Conservation (phyloP, 495 filamentous ascomycete genomes). For the Diplogelasinospora grovesii region DNA sequence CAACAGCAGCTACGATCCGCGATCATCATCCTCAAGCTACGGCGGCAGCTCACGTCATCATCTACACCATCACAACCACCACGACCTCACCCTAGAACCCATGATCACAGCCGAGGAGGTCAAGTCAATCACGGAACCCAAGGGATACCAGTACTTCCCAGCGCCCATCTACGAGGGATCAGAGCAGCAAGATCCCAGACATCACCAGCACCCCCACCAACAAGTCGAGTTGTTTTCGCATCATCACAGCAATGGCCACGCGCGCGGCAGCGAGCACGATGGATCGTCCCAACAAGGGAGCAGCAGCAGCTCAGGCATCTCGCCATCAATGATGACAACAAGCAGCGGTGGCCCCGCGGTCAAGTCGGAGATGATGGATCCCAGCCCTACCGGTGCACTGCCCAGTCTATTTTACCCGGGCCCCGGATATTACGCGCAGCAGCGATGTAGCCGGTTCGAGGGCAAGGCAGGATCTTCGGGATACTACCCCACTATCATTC, state of each 20-base stretch:
- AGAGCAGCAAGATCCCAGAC: conserved; percentile 25
- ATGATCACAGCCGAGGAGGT: conserved; percentile 40
- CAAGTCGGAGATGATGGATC: conserved; percentile 39
- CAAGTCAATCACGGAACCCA: conserved; percentile 35
- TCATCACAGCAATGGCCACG: no score
- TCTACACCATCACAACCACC: no score
- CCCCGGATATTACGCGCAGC: conserved; percentile 27
- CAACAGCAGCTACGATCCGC: conserved; percentile 31
- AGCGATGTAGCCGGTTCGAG: conserved; percentile 37
- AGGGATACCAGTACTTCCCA: conserved; percentile 43
- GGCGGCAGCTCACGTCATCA: conserved; percentile 33
- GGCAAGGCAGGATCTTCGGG: conserved; percentile 37
- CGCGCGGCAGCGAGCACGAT: conserved; percentile 33
- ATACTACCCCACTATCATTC: conserved; percentile 38
- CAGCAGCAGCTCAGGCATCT: conserved; percentile 16
- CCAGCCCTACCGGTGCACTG: no score
- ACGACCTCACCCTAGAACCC: conserved; percentile 35
- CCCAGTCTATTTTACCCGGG: conserved; percentile 37
- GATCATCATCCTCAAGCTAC: conserved; percentile 26
- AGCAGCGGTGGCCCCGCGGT: no score
- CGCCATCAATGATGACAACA: no score
- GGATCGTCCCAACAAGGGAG: no score
- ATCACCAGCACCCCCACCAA: conserved; percentile 15
- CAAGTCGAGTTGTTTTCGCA: conserved; percentile 38
- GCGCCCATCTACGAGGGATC: conserved; percentile 37